A percentile compares a stretch with the other conserved stretches of the same genome.
Conservation (phyloP, 2,329 filamentous ascomycete genomes). For the Septoria petroselini region DNA sequence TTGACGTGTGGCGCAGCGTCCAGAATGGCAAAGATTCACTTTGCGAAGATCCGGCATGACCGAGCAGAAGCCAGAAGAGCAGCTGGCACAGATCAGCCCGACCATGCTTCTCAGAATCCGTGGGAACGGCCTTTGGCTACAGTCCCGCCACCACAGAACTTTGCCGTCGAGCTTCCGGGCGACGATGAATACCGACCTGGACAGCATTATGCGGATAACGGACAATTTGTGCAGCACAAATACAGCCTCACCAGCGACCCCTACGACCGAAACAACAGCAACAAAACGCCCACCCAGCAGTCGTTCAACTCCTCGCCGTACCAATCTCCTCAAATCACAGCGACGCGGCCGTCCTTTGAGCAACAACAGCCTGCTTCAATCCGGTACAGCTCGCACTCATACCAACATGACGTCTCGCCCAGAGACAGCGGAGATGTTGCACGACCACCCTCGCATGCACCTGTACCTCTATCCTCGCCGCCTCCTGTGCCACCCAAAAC, state of each 20-base stretch:
- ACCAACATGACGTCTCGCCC: conserved; percentile 16
- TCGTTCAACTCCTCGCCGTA: conserved; percentile 18
- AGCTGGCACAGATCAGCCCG: conserved; percentile 27
- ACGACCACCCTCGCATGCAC: conserved; percentile 10
- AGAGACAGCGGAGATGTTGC: conserved; percentile 26
- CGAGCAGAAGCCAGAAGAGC: conserved; percentile 42
- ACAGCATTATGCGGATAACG: conserved; percentile 39
- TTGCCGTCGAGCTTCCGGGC: conserved; percentile 35
- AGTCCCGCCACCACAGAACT: conserved; percentile 42
- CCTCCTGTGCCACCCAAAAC: conserved; percentile 35
- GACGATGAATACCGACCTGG: conserved; percentile 40
- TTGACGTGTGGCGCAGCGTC: conserved; percentile 73
- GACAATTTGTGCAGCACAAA: conserved; percentile 63
- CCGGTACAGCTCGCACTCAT: conserved; percentile 9
- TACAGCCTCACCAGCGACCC: conserved; percentile 43
- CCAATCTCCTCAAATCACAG: conserved; percentile 18
- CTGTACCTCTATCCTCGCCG: conserved; percentile 6
- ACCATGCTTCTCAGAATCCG: conserved; percentile 31
- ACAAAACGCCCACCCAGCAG: conserved; percentile 4
- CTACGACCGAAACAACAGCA: conserved; percentile 17
- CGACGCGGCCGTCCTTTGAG: conserved; percentile 15
- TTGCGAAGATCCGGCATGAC: conserved; percentile 68
- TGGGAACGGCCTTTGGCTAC: conserved; percentile 34
- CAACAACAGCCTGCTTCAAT: conserved; percentile 15
- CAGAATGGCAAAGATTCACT: conserved; percentile 79